Evolutionary conservation across 108 stramenopile genomes (phyloP).

Genomic region (Cyclostephanos tholiformis): DNA sequence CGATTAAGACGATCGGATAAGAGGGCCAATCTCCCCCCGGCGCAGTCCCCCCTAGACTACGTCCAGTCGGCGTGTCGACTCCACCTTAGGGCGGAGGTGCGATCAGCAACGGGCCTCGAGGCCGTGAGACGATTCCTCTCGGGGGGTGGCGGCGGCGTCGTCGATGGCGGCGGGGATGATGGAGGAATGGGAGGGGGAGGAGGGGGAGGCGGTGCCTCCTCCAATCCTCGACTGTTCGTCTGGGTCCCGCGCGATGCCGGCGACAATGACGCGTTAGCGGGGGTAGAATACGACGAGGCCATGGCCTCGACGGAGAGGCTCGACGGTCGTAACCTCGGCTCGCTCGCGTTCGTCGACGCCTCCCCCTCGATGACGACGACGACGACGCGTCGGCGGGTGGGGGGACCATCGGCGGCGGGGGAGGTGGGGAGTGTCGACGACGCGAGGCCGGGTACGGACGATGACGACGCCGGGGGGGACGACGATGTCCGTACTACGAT

Average conservation of each 20-base stretch:
- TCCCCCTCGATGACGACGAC: background rate
- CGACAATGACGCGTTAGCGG: background rate
- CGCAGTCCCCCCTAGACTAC: conserved; percentile 30
- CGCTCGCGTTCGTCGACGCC: conserved; percentile 23
- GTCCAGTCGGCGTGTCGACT: conserved; percentile 41
- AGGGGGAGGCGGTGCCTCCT: background rate
- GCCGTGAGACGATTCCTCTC: conserved; percentile 32
- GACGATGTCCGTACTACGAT: background rate
- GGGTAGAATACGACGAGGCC: conserved; percentile 32
- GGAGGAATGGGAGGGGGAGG: background rate
- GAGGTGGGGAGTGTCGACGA: too few relatives aligned
- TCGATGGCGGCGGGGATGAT: background rate
- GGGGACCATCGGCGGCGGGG: background rate
- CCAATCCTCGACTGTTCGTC: conserved; percentile 25
- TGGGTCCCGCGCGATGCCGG: conserved; percentile 24
- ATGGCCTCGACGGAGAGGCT: conserved; percentile 38
- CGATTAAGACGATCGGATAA: background rate
- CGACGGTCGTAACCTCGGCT: conserved; percentile 42
- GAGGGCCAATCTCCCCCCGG: background rate
- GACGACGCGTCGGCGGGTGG: background rate
- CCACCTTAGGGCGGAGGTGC: conserved; percentile 33
- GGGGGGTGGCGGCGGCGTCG: conserved; percentile 3
- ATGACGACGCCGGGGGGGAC: conserved; percentile 15
- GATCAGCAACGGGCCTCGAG: conserved; percentile 8
- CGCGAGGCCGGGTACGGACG: background rate